Evolutionary conservation across 352 stramenopile species (phyloP), one percentile per base, ranked within the genome.

Genomic region (Globisporangium lucens): DNA sequence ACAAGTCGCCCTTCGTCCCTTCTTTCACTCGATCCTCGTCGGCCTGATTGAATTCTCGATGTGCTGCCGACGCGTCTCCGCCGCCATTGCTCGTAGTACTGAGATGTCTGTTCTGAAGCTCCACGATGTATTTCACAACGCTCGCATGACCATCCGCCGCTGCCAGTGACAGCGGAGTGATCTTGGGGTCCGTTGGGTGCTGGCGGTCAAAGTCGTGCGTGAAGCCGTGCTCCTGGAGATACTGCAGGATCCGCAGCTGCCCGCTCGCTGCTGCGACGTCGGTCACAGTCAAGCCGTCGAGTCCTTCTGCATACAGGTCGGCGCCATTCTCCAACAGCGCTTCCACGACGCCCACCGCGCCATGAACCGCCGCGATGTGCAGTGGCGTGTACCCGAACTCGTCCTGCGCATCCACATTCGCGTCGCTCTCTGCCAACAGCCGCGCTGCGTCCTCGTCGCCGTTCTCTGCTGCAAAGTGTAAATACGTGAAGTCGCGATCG

Each of bases 391-490:
- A 61, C 27, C 74, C 74, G 12, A 75, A 71, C 4, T 36, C 35
- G 27, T 67, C 65, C 12, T 53, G 66, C 3, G 52, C 51, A 36
- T 76, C 71, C 6, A 77, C 51, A 30, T 67, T 12, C 5, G 66
- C 72, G n/a, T 69, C 69, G 29, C 53, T 60, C 30, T 76, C 59
- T 6, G 75, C 33, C 6, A 81, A 72, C 63, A 76, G 52, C 49
- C 47, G 55, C 35, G 68, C 53, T 5, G 73, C 63, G 10, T 47
- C 38, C 7, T 73, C 71, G 53, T 71, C 75, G 57, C 75, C 65
- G 61, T 74, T 77, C 63, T 79, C 74, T 6, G 68, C 66, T 3
- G 74, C 74, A 36, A 71, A 69, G 58, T 77, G 70, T 12, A 79
- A 63, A 33, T 68, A 62, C n/a, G 70, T 70, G 30, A 68, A 69